Base-by-base conservation (phyloP, 2,329 filamentous ascomycete species). In the Knufia fluminis region DNA sequence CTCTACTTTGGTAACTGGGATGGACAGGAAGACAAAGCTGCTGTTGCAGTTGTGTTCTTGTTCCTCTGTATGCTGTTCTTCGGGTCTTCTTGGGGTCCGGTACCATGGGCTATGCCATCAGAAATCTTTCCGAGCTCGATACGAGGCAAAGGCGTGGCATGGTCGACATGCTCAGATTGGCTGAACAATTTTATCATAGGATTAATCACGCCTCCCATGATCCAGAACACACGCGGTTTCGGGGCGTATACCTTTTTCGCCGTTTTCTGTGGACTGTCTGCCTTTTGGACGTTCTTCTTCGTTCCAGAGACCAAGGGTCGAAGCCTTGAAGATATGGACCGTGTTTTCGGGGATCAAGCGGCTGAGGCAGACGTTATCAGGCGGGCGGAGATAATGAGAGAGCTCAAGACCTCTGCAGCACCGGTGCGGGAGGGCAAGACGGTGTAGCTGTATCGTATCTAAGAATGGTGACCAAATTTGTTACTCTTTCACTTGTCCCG, bases 201-300 rank as follows among this genome's bases (percentile, higher is more conserved):
- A 31, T 73, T 85, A 58, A 75, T 84, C 26, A 83, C 80, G 0
- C 82, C 82, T 0, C 73, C 81, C 1, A 72, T 85, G 33, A 36
- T 36, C 33, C 68, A 77, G 54, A 82, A 79, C 55, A 66, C 73
- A 57, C 67, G 76, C 43, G 79, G 80, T 4, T 71, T 81, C 36
- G 83, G 82, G 60, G 79, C 88, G 28, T 89, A 89, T 71, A 89
- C 87, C 64, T 75, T 88, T 32, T 90, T 85, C 85, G 85, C 83
- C 9, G 76, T 80, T 1, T 86, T 85, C 59, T 89, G 84, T 64
- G 73, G 85, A 43, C 60, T 84, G 20, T 79, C 79, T 46, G 75
- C 84, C 51, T 67, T 83, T 62, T 86, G 84, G 71, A 69, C 80
- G 51, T 86, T 83, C 74, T 83, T 86, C 75, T 73, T 86, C 50